Evolutionary conservation across 306 rosid genomes (phyloP).

Genomic region (Rosa lucieae): DNA sequence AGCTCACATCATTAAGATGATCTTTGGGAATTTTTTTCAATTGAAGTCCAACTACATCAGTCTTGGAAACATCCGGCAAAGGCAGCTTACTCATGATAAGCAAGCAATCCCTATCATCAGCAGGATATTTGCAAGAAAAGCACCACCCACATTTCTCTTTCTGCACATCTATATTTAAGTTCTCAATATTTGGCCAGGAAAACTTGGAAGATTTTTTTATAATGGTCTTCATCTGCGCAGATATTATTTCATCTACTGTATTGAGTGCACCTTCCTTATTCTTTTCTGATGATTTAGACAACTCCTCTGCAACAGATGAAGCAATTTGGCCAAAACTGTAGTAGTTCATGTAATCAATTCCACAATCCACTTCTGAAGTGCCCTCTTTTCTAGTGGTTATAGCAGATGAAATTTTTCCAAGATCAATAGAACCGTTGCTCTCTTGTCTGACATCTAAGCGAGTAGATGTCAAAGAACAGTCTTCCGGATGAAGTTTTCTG

Average conservation of each 20-base stretch:
- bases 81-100: slow-evolving; percentile 49
- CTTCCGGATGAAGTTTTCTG: slow-evolving; percentile 34
- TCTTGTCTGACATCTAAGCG: slow-evolving; percentile 41
- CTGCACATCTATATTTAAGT: slow-evolving; percentile 41
- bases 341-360: slow-evolving; percentile 55
- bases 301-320: slow-evolving; percentile 65
- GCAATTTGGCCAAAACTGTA: slow-evolving; percentile 77
- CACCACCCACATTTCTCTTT: slow-evolving; percentile 97
- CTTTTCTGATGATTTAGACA: slow-evolving; percentile 55
- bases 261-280: slow-evolving; percentile 41
- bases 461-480: slow-evolving; percentile 42
- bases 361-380: slow-evolving; percentile 32
- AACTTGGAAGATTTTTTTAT: slow-evolving; percentile 64
- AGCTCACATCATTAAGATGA: slow-evolving; percentile 67
- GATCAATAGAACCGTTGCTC: slow-evolving; percentile 39
- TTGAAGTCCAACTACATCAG: slow-evolving; percentile 48
- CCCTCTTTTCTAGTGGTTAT: slow-evolving; percentile 33
- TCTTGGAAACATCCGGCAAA: slow-evolving; percentile 43
- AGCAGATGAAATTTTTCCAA: slow-evolving; percentile 19
- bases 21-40: slow-evolving; percentile 42
- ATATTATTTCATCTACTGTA: slow-evolving; percentile 72
- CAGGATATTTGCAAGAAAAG: slow-evolving; percentile 64
- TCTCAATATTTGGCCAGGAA: slow-evolving; percentile 63
- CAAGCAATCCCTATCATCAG: slow-evolving; percentile 80
- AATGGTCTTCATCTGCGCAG: slow-evolving; percentile 70